These are phyloP conservation scores for Phytophthora fragariaefolia DNA, from an alignment of 352 stramenopile species.

Conservation along the genomic window DNA sequence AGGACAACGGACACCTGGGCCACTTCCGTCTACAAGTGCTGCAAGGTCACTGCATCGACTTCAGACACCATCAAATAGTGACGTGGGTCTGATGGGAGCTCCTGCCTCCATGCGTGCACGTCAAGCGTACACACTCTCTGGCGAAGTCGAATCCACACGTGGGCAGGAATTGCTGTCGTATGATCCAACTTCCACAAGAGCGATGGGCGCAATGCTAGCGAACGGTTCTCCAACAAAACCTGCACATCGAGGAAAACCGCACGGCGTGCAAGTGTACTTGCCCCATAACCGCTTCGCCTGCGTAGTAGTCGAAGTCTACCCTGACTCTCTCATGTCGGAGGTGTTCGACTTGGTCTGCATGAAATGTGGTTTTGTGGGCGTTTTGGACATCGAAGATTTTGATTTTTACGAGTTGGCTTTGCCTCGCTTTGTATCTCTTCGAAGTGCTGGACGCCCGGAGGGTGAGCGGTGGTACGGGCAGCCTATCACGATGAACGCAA, in stretches of 20 bases:
- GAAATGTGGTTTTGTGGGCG: slow-evolving; percentile 75
- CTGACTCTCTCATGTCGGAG: slow-evolving; percentile 64
- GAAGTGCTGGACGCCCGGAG: slow-evolving; percentile 84
- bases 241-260: slow-evolving; percentile 40
- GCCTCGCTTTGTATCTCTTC: slow-evolving; percentile 86
- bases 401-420: slow-evolving; percentile 85
- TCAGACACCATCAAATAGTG: slow-evolving; percentile 63
- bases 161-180: slow-evolving; percentile 63
- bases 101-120: slow-evolving; percentile 53
- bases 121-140: slow-evolving; percentile 49
- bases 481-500: slow-evolving; percentile 66
- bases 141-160: slow-evolving; percentile 59
- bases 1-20: slow-evolving; percentile 42
- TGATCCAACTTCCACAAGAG: slow-evolving; percentile 71
- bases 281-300: slow-evolving; percentile 88
- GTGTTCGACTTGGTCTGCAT: slow-evolving; percentile 81
- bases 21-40: slow-evolving; percentile 57
- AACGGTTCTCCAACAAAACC: slow-evolving; percentile 57
- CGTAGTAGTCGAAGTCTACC: slow-evolving; percentile 71
- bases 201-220: slow-evolving; percentile 43
- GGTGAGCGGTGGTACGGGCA: slow-evolving; percentile 86
- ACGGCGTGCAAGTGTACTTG: slow-evolving; percentile 81
- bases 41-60: slow-evolving; percentile 73
- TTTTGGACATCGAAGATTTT: slow-evolving; percentile 82
- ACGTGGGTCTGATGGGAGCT: slow-evolving; percentile 36